Evolutionary conservation across 371 early-diverging fungal genomes (phyloP), one percentile per base, ranked within the genome.

Genomic region (Mucor plumbeus): DNA sequence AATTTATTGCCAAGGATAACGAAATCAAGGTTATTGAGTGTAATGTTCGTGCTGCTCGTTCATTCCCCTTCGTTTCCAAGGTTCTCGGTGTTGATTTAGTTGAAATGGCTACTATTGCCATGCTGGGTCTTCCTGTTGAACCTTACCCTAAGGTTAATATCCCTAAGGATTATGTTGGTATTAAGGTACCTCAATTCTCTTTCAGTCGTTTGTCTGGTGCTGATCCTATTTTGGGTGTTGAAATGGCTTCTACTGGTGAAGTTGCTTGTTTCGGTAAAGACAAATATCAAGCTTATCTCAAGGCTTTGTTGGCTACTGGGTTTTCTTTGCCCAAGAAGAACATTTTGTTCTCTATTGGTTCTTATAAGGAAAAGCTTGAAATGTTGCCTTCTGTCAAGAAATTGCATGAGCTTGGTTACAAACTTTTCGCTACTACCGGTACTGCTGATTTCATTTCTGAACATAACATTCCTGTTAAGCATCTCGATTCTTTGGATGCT

Each of bases 191-290:
- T 34, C 97, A 96, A 81, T 98, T 98, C 86, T 92, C 92, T 59
- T 98, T 94, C 88, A 92, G 91, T 73, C 92, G 98, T 69, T 82
- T 98, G 60, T 88, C 91, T 39, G 98, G 97, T 43, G 97, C 98
- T 54, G 97, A 98, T 80, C 97, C 97, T 38, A 87, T 97, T 63
- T 80, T 98, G 56, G 97, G 97, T 72, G 98, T 98, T 10, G 98
- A 98, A 84, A 98, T 98, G 98, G 96, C 96, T 9, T 96, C 96
- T 31, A 99, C 99, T 5, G 99, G 99, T 69, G 99, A 99, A 82
- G 99, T 99, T 21, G 99, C 99, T 3, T 95, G 96, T 77, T 97
- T 97, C 73, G 97, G 97, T 50, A 87, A 90, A 65, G 93, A 94
- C 85, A 95, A 95, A 82, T 94, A 95, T 80, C 93, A 95, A 63